Evolutionary conservation across 2,329 filamentous ascomycete genomes (phyloP), one percentile per base, ranked within the genome.

Genomic region (Clarireedia hainanense): DNA sequence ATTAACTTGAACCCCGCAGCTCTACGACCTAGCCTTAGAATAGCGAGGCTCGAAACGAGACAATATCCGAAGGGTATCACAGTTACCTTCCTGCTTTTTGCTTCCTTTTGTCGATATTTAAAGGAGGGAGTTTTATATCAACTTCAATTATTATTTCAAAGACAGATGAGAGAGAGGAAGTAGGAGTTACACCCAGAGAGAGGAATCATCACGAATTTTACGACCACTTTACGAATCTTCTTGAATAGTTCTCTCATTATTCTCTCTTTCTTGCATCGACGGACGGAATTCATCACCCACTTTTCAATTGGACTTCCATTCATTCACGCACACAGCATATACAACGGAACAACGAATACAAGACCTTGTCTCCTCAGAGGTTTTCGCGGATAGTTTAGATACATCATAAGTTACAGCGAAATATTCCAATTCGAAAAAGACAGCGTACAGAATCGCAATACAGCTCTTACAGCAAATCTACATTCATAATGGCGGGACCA

Each of bases 141-240:
- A 34, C 30, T 34, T 34, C 30, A 34, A 14, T 12, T 34, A 34
- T 34, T 34, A 34, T 34, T 34, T 12, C 10, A 34, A 12, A 34
- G 10, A 34, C 10, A 34, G 10, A 34, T 4, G 30, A 34, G 30
- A 34, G 10, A 34, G 30, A 34, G 10, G 30, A 12, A 4, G 3
- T 9, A 34, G 30, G 30, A 34, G 30, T 3, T 34, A 34, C 9
- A 34, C 5, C 10, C 30, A 34, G 30, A 34, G 30, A 14, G 30
- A 9, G 30, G 30, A 34, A 34, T 34, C 12, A 34, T 54, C 42
- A 67, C 64, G 63, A 66, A 59, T 46, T 63, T 68, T 63, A 68
- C 65, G 65, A 67, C 63, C 58, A 54, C 57, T 64, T 58, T 57
- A 68, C 65, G 66, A 68, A 67, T 68, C 65, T 66, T 64, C 60